Percentiles rank a stretch among this genome's conserved stretches.
These are phyloP conservation scores for Decorospora gaudefroyi DNA, from an alignment of 2,329 filamentous ascomycete species.

Conservation along the genomic window DNA sequence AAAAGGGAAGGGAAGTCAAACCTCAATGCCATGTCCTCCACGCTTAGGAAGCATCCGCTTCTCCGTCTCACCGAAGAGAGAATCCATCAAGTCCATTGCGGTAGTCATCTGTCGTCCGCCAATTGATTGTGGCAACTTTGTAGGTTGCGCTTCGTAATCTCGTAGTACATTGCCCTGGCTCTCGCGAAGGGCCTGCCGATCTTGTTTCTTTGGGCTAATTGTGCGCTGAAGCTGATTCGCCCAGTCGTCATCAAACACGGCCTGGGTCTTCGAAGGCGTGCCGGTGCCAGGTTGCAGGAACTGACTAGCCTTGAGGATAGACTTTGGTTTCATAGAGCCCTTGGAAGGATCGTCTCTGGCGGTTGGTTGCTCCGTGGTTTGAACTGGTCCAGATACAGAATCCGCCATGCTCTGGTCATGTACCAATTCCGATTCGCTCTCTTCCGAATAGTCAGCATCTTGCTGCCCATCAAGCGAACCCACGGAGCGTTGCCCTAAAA, in stretches of 20 bases:
- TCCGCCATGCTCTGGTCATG: slow-evolving; percentile 76
- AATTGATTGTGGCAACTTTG: slow-evolving; percentile 40
- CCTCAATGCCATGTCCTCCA: slow-evolving; percentile 77
- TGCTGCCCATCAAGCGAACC: slow-evolving; percentile 68
- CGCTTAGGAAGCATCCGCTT: slow-evolving; percentile 56
- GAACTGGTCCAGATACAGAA: slow-evolving; percentile 73
- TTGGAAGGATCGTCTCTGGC: slow-evolving; percentile 42
- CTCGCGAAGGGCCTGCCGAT: slow-evolving; percentile 72
- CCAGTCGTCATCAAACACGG: slow-evolving; percentile 78
- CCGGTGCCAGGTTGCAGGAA: slow-evolving; percentile 41
- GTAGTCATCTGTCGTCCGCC: slow-evolving; percentile 70
- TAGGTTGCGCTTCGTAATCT: slow-evolving; percentile 48
- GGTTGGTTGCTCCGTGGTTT: slow-evolving; percentile 71
- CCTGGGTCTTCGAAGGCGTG: slow-evolving; percentile 60
- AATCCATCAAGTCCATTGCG: slow-evolving; percentile 96
- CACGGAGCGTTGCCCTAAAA: slow-evolving; percentile 92
- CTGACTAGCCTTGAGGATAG: slow-evolving; percentile 54
- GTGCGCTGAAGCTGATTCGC: slow-evolving; percentile 91
- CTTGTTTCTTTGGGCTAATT: slow-evolving; percentile 89
- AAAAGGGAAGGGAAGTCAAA: slow-evolving; percentile 66
- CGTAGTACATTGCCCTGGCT: slow-evolving; percentile 65
- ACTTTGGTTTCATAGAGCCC: slow-evolving; percentile 51
- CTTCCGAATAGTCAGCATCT: slow-evolving; percentile 65
- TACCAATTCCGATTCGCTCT: slow-evolving; percentile 72
- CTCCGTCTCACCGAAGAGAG: slow-evolving; percentile 72